Conservation (phyloP, 1,284 basidiomycete species). For the Trichosporon coremiiforme region DNA sequence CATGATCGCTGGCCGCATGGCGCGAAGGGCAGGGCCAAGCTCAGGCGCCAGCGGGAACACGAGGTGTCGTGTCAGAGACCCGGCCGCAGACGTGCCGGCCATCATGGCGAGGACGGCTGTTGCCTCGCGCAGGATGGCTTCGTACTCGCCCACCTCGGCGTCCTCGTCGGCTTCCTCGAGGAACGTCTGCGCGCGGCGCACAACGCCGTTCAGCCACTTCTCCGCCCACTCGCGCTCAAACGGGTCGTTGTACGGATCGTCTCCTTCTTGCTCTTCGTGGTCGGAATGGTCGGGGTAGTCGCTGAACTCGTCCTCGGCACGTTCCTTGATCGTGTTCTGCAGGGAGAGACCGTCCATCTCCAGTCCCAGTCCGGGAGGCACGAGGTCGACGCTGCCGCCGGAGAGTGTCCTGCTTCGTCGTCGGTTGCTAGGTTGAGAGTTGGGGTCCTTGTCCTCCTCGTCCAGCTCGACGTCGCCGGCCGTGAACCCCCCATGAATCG, state of each 20-base stretch:
- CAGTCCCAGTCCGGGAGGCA: constrained; percentile 33
- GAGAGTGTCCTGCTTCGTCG: constrained; percentile 34
- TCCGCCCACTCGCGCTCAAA: constrained; percentile 57
- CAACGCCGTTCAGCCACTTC: constrained; percentile 53
- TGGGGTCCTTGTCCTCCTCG: background rate
- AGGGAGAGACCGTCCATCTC: constrained; percentile 45
- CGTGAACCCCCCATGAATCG: constrained; percentile 51
- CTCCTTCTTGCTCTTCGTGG: constrained; percentile 22
- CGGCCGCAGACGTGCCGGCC: constrained; percentile 62
- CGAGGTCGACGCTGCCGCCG: constrained; percentile 33
- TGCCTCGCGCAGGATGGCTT: constrained; percentile 56
- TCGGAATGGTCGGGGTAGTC: constrained; percentile 26
- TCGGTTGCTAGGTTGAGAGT: no score
- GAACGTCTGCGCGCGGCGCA: constrained; percentile 49
- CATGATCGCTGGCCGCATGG: constrained; percentile 27
- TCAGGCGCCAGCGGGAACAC: constrained; percentile 47
- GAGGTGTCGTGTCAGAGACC: constrained; percentile 51
- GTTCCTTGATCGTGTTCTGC: constrained; percentile 18
- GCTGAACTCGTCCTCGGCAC: constrained; percentile 24
- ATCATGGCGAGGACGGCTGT: constrained; percentile 68
- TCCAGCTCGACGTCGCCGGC: constrained; percentile 36
- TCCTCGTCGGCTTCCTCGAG: constrained; percentile 29
- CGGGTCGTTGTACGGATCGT: constrained; percentile 34
- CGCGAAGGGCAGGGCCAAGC: constrained; percentile 39
- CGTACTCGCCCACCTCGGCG: constrained; percentile 14